Conservation (phyloP, 805 yeast species). For the Lachancea waltii region DNA sequence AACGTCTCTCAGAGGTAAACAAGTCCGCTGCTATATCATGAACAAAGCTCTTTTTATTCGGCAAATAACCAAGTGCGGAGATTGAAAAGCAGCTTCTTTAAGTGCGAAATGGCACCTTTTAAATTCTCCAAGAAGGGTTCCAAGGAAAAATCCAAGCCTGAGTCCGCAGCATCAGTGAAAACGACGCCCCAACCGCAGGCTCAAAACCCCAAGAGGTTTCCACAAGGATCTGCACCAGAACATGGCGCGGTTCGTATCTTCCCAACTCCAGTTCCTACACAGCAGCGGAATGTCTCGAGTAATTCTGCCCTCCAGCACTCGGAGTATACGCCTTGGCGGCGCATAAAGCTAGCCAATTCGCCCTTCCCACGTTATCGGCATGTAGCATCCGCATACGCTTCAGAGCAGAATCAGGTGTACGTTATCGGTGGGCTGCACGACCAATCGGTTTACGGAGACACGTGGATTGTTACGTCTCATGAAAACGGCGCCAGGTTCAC, state of each 20-base stretch:
- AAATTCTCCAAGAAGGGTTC: constrained; percentile 48
- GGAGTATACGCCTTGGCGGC: constrained; percentile 55
- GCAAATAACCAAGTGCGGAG: no score
- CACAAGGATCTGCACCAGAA: constrained; percentile 3
- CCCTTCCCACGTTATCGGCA: constrained; percentile 96
- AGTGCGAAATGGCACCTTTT: constrained; percentile 45
- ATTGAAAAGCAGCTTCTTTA: no score
- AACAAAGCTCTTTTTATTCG: no score
- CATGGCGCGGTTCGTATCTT: neutral
- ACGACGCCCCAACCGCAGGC: constrained; percentile 14
- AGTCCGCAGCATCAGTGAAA: constrained; percentile 9
- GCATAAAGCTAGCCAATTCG: constrained; percentile 56
- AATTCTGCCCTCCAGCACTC: constrained; percentile 22
- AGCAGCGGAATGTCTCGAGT: constrained; percentile 30
- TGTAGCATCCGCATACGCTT: constrained; percentile 68
- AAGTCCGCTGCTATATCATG: no score
- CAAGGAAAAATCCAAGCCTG: constrained; percentile 25
- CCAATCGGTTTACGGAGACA: constrained; percentile 87
- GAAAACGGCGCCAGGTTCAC: constrained; percentile 35
- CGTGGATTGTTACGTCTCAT: constrained; percentile 68
- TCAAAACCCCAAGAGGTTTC: constrained; percentile 5
- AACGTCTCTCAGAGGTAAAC: no score
- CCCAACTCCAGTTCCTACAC: constrained; percentile 12
- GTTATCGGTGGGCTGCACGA: constrained; percentile 95
- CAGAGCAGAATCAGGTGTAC: constrained; percentile 75